These are phyloP conservation scores for Elongisporangium prolatum DNA, from an alignment of 352 stramenopile genomes.

Conservation along the genomic window DNA sequence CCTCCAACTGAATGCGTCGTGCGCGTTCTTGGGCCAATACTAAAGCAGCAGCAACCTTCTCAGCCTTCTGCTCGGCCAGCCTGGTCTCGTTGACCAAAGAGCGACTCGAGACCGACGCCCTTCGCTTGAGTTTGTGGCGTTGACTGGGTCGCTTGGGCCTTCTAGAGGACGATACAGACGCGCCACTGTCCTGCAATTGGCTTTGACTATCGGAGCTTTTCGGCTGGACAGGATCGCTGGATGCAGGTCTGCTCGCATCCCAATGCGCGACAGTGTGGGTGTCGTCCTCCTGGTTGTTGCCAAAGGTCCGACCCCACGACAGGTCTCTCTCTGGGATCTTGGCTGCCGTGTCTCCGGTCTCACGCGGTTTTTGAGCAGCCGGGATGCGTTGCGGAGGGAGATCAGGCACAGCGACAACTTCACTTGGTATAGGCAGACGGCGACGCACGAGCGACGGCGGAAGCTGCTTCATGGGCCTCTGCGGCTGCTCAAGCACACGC, in stretches of 20 bases:
- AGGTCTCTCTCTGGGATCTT: not conserved
- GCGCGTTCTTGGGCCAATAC: constrained; percentile 31
- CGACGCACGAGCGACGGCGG: not conserved
- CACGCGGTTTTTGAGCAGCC: no score
- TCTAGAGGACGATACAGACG: not conserved
- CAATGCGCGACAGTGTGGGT: not conserved
- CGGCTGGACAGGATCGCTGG: not conserved
- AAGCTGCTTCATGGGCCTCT: not conserved
- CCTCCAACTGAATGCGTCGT: constrained; percentile 19
- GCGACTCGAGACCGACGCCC: constrained; percentile 2
- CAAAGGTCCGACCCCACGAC: not conserved
- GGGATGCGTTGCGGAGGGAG: not conserved
- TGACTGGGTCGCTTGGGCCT: constrained; percentile 11
- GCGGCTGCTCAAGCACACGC: not conserved
- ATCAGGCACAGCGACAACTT: not conserved
- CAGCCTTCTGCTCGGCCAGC: constrained; percentile 16
- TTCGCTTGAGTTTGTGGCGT: not conserved
- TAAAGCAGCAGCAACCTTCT: constrained; percentile 32
- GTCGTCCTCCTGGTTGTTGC: not conserved
- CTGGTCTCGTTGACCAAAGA: constrained; percentile 5
- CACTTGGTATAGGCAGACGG: not conserved
- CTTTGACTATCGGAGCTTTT: not conserved
- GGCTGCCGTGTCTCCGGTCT: no score
- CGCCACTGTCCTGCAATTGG: not conserved
- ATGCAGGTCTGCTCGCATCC: not conserved